phyloP scores from a whole-genome alignment of 164 flowering plant genomes.

The Macadamia tetraphylla region DNA sequence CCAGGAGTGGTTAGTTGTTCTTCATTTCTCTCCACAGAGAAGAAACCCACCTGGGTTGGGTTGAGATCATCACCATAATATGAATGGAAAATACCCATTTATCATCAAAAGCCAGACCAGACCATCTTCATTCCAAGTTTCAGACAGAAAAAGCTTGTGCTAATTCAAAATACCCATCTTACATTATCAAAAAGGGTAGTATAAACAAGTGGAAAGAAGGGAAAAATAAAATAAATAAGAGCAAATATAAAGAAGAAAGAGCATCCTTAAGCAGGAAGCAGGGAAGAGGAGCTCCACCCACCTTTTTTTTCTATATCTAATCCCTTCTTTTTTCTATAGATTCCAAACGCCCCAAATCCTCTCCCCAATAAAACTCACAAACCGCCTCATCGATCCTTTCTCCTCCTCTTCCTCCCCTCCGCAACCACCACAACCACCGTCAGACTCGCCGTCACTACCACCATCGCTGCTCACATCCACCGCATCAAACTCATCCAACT shows the following conservation, averaged over 20 bases:
- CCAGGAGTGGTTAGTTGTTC: too few species aligned
- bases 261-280: background rate
- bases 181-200: background rate
- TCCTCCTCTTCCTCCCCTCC: constrained; percentile 28
- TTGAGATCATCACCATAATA: too few species aligned
- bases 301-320: background rate
- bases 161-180: background rate
- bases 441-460: background rate
- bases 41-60: too few species aligned
- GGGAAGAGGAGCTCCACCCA: constrained; percentile 2
- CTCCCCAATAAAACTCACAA: constrained; percentile 59
- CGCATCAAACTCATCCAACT: background rate
- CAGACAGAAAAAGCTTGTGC: background rate
- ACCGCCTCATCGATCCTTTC: constrained; percentile 48
- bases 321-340: background rate
- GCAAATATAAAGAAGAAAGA: background rate
- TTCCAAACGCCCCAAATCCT: constrained; percentile 57
- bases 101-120: too few species aligned
- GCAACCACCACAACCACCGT: constrained; percentile 3
- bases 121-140: background rate
- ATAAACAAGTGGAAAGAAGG: background rate
- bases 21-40: too few species aligned
- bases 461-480: background rate
- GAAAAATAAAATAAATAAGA: background rate
- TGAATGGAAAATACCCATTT: too few species aligned